Base-by-base conservation (phyloP, 345 rosid genomes). In the Lumnitzera racemosa region DNA sequence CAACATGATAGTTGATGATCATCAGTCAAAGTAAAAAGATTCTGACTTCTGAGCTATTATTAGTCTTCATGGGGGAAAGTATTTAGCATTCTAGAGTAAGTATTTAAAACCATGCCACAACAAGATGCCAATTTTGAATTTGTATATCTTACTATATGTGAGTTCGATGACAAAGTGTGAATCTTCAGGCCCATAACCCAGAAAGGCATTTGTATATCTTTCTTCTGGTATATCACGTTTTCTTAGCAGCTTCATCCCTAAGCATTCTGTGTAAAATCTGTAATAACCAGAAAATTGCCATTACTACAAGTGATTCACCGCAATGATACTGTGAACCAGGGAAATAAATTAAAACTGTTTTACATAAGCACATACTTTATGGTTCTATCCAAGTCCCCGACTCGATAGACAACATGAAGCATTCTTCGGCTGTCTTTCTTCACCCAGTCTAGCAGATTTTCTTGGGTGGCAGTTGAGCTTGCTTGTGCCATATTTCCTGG, bases 201-300 rank as follows among this genome's bases (percentile, higher is more conserved):
- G 99, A 62, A 94, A 94, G 15, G 97, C 99, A 78, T 94, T 94
- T 0, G 88, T 86, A 65, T 94, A 90, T 68, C 84, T 94, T 72
- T 94, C 99, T 78, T 94, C 99, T 0, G 99, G 97, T 72, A 94
- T 88, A 71, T 94, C 99, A 56, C 96, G 97, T 71, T 94, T 94
- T 13, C 99, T 76, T 51, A 94, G 73, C 63, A 94, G 81, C 88
- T 94, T 94, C 99, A 94, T 94, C 55, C 99, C 97, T 55, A 94
- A 72, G 79, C 99, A 94, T 67, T 90, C 97, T 2, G 92, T 94
- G 70, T 90, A 90, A 69, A 94, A 94, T 70, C 99, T 94, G 70
- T 67, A 74, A 15, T 56, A 58, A 66, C 59, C 41, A 65, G 46
- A 61, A 20, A 24, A 7, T 55, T 25, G n/a, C 9, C 17, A 57